Conservation (phyloP, 2,329 filamentous ascomycete genomes). For the Aspergillus hortae region DNA sequence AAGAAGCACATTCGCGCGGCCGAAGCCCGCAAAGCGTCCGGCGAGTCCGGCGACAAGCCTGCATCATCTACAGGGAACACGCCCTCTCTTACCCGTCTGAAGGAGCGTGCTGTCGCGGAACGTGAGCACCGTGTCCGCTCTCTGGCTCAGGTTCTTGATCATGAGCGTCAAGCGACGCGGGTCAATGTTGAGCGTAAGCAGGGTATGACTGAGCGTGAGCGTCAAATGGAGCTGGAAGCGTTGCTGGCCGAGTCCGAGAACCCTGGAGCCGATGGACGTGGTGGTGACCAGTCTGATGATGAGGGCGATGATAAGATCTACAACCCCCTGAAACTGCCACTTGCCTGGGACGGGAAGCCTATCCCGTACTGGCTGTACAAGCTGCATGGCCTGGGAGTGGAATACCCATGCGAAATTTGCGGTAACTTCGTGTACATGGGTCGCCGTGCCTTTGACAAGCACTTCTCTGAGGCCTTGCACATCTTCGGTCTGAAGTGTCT, state of each 20-base stretch:
- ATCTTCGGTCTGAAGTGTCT: conserved; percentile 91
- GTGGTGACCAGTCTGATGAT: conserved; percentile 63
- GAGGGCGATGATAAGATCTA: conserved; percentile 87
- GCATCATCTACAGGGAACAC: conserved; percentile 16
- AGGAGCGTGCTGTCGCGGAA: conserved; percentile 86
- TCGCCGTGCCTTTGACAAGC: conserved; percentile 91
- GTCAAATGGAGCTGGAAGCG: conserved; percentile 88
- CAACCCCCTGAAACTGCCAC: conserved; percentile 91
- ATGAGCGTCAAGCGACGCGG: conserved; percentile 81
- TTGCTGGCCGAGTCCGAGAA: conserved; percentile 63
- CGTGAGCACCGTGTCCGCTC: conserved; percentile 80
- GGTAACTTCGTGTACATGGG: conserved; percentile 99
- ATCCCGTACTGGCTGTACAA: conserved; percentile 99
- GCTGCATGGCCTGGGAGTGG: conserved; percentile 88
- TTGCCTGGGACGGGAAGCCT: conserved; percentile 98
- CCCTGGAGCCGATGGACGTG: conserved; percentile 26
- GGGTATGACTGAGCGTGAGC: conserved; percentile 95
- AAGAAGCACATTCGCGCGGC: conserved; percentile 91
- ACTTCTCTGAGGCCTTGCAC: conserved; percentile 92
- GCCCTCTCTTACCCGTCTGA: conserved; percentile 54
- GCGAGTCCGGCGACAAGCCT: conserved; percentile 36
- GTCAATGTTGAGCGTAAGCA: conserved; percentile 95
- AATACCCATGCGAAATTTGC: conserved; percentile 94
- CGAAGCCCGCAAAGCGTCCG: conserved; percentile 54
- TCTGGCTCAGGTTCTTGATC: conserved; percentile 76